Evolutionary conservation across 2,329 filamentous ascomycete genomes (phyloP).

Genomic region (Cylindrodendrum hubeiense): DNA sequence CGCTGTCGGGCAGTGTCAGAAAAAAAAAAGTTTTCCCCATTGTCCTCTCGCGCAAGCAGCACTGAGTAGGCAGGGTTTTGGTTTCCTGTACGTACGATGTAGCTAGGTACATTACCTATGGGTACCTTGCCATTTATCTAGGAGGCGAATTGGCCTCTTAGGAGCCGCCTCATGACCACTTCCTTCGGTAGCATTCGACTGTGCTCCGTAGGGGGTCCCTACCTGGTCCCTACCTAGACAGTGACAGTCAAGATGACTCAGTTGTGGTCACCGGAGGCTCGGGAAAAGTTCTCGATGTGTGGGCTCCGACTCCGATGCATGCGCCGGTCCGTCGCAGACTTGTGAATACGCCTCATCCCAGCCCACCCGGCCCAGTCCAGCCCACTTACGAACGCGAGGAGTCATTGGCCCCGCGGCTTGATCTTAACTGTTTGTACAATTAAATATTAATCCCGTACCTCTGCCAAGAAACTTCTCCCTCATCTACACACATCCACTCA

Average conservation of each 20-base stretch:
- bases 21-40: constrained; percentile 36
- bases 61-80: background rate
- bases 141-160: background rate
- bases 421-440: background rate
- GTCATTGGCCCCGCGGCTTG: constrained; percentile 15
- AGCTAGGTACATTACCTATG: background rate
- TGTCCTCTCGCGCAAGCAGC: background rate
- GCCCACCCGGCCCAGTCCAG: background rate
- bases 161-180: background rate
- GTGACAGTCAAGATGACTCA: constrained; percentile 39
- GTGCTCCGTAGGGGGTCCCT: background rate
- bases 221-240: no score
- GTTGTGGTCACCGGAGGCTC: constrained; percentile 37
- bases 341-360: constrained; percentile 5
- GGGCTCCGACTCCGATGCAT: constrained; percentile 35
- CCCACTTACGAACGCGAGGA: constrained; percentile 19
- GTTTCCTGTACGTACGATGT: background rate
- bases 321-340: constrained; percentile 41
- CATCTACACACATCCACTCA: background rate
- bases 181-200: background rate
- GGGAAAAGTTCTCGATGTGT: constrained; percentile 33
- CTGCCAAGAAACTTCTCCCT: background rate
- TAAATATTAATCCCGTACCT: background rate
- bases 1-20: constrained; percentile 31
- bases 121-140: background rate